Percentiles rank a stretch among this genome's conserved stretches.
Conservation (phyloP, 805 yeast genomes). For the Candida nanaspora region DNA sequence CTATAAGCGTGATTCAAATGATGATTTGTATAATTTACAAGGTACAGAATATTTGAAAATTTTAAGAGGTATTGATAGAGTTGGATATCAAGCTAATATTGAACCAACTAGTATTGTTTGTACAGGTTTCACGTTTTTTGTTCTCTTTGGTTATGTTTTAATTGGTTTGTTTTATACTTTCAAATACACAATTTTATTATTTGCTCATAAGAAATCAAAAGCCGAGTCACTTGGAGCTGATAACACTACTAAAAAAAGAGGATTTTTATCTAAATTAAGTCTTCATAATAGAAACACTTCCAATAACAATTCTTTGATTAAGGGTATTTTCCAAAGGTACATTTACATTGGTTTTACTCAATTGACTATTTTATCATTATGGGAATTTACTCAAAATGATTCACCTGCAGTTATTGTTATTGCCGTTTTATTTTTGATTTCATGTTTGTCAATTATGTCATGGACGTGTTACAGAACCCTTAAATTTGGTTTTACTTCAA, state of each 20-base stretch:
- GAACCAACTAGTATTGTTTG: conserved; percentile 79
- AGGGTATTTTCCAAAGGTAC: conserved; percentile 75
- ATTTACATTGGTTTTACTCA: conserved; percentile 83
- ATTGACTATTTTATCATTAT: conserved; percentile 66
- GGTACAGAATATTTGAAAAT: conserved; percentile 59
- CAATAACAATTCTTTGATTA: conserved; percentile 34
- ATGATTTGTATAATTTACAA: conserved; percentile 28
- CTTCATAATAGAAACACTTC: conserved; percentile 26
- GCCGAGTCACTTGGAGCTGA: neutral
- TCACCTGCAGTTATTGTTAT: conserved; percentile 85
- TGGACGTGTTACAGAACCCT: conserved; percentile 64
- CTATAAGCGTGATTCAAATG: conserved; percentile 8
- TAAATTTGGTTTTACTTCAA: conserved; percentile 55
- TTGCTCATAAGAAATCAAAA: conserved; percentile 30
- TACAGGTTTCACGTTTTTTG: conserved; percentile 84
- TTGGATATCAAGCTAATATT: conserved; percentile 68
- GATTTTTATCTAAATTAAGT: neutral
- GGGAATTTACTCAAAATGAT: conserved; percentile 80
- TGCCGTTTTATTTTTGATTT: conserved; percentile 63
- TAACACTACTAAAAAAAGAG: neutral
- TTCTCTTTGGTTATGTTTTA: conserved; percentile 67
- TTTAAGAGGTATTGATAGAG: conserved; percentile 79
- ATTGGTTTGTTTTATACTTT: conserved; percentile 51
- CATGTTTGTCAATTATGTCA: conserved; percentile 51
- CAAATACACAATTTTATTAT: conserved; percentile 34